Conservation (phyloP, 108 stramenopile genomes). For the Chaetoceros muelleri region DNA sequence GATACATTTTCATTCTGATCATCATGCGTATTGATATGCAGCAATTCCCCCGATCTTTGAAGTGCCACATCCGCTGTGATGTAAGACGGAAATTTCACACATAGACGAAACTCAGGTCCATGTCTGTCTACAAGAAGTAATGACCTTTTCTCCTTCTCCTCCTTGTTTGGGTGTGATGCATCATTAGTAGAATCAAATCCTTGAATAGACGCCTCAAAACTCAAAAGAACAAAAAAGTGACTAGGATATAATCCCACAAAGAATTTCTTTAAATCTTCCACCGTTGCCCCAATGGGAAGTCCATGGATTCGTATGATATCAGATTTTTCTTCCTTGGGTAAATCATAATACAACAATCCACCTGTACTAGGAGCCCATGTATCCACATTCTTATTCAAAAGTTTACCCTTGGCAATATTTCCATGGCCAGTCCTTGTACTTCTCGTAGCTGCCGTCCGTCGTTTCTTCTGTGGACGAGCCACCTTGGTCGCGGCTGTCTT, state of each 20-base stretch:
- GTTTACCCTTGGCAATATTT: too few relatives aligned
- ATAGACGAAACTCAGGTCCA: constrained; percentile 26
- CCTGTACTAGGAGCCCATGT: constrained; percentile 35
- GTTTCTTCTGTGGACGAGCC: constrained; percentile 7
- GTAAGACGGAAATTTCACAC: constrained; percentile 44
- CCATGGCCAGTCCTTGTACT: not conserved
- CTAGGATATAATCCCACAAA: constrained; percentile 58
- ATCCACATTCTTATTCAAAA: constrained; percentile 15
- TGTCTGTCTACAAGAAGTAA: constrained; percentile 10
- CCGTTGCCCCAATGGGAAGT: constrained; percentile 38
- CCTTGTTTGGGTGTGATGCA: constrained; percentile 2
- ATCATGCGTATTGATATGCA: constrained; percentile 13
- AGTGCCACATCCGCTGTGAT: constrained; percentile 47
- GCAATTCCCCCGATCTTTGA: constrained; percentile 59
- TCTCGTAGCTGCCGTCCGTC: not conserved
- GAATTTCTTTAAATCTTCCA: constrained; percentile 46
- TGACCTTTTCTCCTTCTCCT: constrained; percentile 6
- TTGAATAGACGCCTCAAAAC: constrained; percentile 15
- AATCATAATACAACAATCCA: constrained; percentile 12
- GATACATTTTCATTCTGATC: not conserved
- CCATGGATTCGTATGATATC: constrained; percentile 55
- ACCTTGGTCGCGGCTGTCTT: constrained; percentile 4
- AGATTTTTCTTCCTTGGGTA: constrained; percentile 32
- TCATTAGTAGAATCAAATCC: constrained; percentile 54
- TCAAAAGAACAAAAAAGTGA: constrained; percentile 37